These are phyloP conservation scores for Roridomyces roridus DNA, from an alignment of 768 basidiomycete species.

Conservation along the genomic window DNA sequence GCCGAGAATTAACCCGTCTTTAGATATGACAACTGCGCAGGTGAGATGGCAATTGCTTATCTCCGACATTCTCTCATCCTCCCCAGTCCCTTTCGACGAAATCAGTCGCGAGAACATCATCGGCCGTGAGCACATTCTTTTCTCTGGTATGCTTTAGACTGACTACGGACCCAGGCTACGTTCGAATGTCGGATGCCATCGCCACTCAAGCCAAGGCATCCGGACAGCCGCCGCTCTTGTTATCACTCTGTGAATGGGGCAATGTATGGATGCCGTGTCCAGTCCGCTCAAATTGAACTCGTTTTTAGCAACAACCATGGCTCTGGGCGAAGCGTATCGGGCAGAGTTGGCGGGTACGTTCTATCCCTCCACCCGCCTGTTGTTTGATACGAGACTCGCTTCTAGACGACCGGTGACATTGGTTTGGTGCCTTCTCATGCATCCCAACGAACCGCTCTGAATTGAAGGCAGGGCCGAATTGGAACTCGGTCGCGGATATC, in stretches of 20 bases:
- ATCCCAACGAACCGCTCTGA: too few relatives aligned
- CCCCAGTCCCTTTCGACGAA: constrained; percentile 59
- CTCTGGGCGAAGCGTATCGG: constrained; percentile 64
- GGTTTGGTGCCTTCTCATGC: constrained; percentile 2
- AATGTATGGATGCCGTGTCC: constrained; percentile 49
- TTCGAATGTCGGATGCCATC: constrained; percentile 67
- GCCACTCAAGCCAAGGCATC: constrained; percentile 49
- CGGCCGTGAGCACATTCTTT: constrained; percentile 47
- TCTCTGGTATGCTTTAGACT: too few relatives aligned
- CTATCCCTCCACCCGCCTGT: too few relatives aligned
- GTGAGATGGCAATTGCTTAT: constrained; percentile 33
- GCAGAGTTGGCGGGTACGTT: constrained; percentile 70
- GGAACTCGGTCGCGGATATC: constrained; percentile 57
- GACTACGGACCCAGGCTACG: constrained; percentile 66
- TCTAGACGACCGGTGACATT: constrained; percentile 58
- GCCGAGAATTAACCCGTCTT: background rate
- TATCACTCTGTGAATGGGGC: constrained; percentile 77
- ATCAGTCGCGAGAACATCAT: constrained; percentile 61
- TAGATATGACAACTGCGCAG: constrained; percentile 69
- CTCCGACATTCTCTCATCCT: background rate
- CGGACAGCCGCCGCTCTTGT: constrained; percentile 59
- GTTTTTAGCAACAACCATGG: constrained; percentile 61
- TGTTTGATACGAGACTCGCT: too few relatives aligned
- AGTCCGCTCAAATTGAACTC: constrained; percentile 1
- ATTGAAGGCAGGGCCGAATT: constrained; percentile 42